Conservation (phyloP, 202 grass and related monocot genomes). For the Digitaria exilis region DNA sequence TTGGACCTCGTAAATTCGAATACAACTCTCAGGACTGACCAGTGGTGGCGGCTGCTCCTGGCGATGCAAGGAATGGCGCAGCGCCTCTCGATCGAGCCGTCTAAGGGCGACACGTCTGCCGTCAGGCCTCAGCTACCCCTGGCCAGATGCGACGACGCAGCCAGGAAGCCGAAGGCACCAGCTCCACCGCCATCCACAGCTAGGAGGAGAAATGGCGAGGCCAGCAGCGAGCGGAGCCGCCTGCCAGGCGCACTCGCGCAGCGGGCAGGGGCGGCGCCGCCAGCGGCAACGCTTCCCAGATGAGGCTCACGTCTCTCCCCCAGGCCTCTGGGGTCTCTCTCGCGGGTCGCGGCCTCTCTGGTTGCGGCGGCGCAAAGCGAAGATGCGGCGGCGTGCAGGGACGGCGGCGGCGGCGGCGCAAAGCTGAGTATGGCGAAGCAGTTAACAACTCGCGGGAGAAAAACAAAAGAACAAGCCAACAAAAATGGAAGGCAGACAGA, state of each 20-base stretch:
- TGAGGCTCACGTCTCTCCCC: neutral
- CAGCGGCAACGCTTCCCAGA: neutral
- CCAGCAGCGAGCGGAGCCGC: neutral
- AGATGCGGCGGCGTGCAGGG: neutral
- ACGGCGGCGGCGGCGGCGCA: constrained; percentile 7
- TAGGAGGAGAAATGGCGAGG: constrained; percentile 21
- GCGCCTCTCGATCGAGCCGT: neutral
- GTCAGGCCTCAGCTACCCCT: neutral
- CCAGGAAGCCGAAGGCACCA: neutral
- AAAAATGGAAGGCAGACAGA: neutral
- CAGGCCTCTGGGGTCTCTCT: neutral
- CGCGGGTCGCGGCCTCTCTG: neutral
- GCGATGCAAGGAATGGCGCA: neutral
- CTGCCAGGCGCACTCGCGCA: constrained; percentile 17
- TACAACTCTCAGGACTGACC: neutral
- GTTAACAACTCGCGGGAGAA: constrained; percentile 42
- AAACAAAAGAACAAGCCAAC: constrained; percentile 18
- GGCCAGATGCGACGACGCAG: neutral
- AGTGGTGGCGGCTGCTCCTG: neutral
- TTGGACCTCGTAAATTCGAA: neutral
- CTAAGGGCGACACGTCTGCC: neutral
- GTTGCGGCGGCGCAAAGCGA: neutral
- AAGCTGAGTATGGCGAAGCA: constrained; percentile 6
- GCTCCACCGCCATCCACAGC: neutral
- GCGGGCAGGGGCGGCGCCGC: neutral